Evolutionary conservation across 495 filamentous ascomycete species (phyloP).

Genomic region (Neurospora sp.): DNA sequence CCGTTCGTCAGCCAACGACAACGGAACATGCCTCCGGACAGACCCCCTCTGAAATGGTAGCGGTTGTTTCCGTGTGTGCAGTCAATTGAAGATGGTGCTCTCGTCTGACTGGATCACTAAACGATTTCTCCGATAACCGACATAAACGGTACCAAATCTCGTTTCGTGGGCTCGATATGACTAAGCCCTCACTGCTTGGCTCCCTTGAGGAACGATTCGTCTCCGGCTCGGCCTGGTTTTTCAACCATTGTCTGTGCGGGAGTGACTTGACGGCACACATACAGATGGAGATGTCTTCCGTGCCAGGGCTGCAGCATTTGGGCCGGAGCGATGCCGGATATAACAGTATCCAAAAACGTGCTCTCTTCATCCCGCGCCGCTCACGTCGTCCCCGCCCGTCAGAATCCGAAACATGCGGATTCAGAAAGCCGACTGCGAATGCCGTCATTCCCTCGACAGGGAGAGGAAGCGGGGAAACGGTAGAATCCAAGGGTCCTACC

Average conservation of each 20-base stretch:
- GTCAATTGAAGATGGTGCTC: neutral
- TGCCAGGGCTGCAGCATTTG: neutral
- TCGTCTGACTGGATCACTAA: neutral
- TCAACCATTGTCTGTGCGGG: neutral
- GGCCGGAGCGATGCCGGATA: neutral
- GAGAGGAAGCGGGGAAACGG: neutral
- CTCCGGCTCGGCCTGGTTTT: neutral
- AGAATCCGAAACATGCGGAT: neutral
- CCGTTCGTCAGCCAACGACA: neutral
- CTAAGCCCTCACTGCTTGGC: neutral
- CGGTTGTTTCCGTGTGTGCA: neutral
- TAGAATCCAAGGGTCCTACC: neutral
- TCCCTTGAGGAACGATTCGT: neutral
- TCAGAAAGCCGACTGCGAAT: neutral
- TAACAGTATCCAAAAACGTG: neutral
- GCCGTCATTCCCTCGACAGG: neutral
- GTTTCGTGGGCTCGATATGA: neutral
- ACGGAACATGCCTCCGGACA: neutral
- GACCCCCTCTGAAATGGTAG: neutral
- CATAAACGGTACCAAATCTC: neutral
- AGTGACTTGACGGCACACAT: neutral
- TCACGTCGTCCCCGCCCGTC: neutral
- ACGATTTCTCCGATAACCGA: neutral
- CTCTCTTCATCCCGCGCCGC: neutral
- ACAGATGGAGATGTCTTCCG: neutral